These are phyloP conservation scores for Xylaria polymorpha DNA, from an alignment of 2,329 filamentous ascomycete species.

Conservation along the genomic window DNA sequence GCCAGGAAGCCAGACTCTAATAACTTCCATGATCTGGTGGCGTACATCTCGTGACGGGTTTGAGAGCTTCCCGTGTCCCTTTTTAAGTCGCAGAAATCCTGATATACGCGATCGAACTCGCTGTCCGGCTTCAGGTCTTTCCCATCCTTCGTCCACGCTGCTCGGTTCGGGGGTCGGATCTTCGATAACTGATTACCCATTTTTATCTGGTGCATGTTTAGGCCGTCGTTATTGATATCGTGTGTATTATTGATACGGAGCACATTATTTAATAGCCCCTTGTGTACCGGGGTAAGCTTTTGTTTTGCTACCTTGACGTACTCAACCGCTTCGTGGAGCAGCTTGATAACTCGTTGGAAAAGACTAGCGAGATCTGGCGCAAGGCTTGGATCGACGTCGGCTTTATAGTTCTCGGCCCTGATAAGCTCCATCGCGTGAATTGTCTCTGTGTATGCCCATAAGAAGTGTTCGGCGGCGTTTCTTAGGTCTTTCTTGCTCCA, in stretches of 20 bases:
- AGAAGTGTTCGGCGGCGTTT: conserved; percentile 2
- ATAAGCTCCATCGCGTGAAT: conserved; percentile 2
- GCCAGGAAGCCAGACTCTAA: background rate
- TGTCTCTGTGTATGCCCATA: conserved; percentile 5
- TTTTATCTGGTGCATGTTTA: background rate
- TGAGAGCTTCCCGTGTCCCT: background rate
- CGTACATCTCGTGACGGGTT: conserved; percentile 7
- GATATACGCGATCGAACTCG: conserved; percentile 12
- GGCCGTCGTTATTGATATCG: background rate
- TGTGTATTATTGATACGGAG: background rate
- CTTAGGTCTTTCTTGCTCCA: background rate
- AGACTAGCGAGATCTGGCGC: background rate
- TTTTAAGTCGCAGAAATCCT: conserved; percentile 1
- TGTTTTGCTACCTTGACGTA: background rate
- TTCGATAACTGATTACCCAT: background rate
- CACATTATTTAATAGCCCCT: conserved; percentile 5
- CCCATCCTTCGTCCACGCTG: conserved; percentile 11
- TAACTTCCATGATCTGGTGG: background rate
- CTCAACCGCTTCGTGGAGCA: background rate
- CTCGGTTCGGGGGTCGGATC: background rate
- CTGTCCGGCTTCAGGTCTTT: conserved; percentile 6
- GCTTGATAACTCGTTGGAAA: background rate
- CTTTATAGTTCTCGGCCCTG: conserved; percentile 4
- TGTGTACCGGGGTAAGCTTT: conserved; percentile 6
- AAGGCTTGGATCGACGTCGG: background rate